Evolutionary conservation across 2,329 filamentous ascomycete genomes (phyloP).

Genomic region (Simplicillium sp.): DNA sequence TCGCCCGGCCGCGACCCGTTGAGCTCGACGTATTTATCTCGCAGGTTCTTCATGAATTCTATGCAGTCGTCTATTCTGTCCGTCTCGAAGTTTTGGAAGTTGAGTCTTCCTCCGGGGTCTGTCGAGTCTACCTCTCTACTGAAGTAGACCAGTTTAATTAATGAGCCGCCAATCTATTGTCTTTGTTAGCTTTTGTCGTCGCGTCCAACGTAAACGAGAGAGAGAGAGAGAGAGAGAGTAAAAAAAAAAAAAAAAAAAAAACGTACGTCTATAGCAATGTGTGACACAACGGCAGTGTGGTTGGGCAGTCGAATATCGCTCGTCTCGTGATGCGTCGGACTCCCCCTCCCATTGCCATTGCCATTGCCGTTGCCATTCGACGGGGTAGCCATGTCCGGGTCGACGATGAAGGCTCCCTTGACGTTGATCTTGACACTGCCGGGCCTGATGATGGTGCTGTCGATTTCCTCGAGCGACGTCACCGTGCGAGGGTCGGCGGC

Average conservation of each 20-base stretch:
- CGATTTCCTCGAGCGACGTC: conserved; percentile 47
- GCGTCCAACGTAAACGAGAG: conserved; percentile 7
- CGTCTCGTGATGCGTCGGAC: conserved; percentile 54
- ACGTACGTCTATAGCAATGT: conserved; percentile 90
- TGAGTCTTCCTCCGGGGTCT: conserved; percentile 79
- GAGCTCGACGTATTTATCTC: conserved; percentile 68
- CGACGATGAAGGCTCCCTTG: conserved; percentile 90
- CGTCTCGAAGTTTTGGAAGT: conserved; percentile 95
- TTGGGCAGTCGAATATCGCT: conserved; percentile 95
- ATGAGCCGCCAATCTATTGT: conserved; percentile 78
- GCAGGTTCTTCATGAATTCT: conserved; percentile 78
- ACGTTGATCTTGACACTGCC: conserved; percentile 90
- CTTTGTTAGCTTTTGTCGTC: background rate
- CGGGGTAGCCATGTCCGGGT: conserved; percentile 58
- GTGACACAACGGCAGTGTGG: conserved; percentile 89
- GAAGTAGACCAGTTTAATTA: conserved; percentile 96
- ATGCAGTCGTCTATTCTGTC: conserved; percentile 90
- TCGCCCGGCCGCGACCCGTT: conserved; percentile 64
- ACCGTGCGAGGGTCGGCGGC: conserved; percentile 12
- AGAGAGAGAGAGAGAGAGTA: conserved; percentile 6
- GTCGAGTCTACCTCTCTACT: conserved; percentile 74
- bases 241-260: conserved; percentile 1
- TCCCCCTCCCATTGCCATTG: conserved; percentile 30
- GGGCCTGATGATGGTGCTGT: conserved; percentile 51
- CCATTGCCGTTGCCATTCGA: conserved; percentile 22